Evolutionary conservation across 352 stramenopile species (phyloP), one percentile per base, ranked within the genome.

Genomic region (Aphanomyces invadans): DNA sequence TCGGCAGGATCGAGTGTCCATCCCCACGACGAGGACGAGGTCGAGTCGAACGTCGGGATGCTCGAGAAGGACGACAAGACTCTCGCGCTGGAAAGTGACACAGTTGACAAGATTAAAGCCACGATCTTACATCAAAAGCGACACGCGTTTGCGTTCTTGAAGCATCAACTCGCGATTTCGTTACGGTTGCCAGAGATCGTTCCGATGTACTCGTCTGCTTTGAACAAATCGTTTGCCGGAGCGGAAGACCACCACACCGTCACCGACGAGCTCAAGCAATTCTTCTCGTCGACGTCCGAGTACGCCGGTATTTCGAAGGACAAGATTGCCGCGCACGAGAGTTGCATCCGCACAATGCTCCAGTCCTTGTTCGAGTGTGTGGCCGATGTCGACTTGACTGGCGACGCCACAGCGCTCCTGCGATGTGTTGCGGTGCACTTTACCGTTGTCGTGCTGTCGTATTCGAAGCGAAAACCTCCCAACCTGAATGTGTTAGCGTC

Each of bases 11-110:
- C n/a, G n/a, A n/a, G n/a, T n/a, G 39, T 42, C 15, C 28, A 15
- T 19, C 21, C 36, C 3, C n/a, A 19, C 26, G 64, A 64, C 39
- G 49, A 53, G n/a, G 62, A 46, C 60, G 64, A 70, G 7, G 19
- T 71, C 74, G 2, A 65, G 46, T 3, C 49, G n/a, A 57, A 60
- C 46, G 77, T 90, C 51, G 68, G 90, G 71, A 42, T 42, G 36
- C 67, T 92, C 7, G 86, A 93, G 62, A 95, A 95, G 59, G 86
- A 95, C 63, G 83, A 93, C 31, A 88, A 90, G 61, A 93, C 86
- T 5, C 74, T 93, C 9, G 72, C 83, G 31, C 68, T 95, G 45
- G 86, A 95, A 61, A 71, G 69, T 1, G 70, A 87, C 36, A 88
- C 86, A 32, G 84, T 83, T 61, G 68, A 56, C 23, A 87, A 81